Base-by-base conservation (phyloP, 2,329 filamentous ascomycete genomes). In the Aulographum hederae region DNA sequence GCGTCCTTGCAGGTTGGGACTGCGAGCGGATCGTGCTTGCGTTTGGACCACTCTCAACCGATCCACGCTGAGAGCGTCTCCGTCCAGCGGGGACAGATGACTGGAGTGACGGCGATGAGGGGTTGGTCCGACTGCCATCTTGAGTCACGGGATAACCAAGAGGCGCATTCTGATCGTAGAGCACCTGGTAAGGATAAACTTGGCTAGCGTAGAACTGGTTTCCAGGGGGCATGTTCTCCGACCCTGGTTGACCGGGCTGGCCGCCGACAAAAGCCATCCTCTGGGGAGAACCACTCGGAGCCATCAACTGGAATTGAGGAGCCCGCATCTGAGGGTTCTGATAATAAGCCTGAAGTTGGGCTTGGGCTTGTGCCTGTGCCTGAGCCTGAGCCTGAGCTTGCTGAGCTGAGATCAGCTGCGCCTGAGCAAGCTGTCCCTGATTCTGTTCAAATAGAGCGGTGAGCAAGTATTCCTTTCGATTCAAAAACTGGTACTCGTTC, bases 1-100 rank as follows among this genome's bases (percentile, higher is more conserved):
- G 39, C 5, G 52, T 53, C 21, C 60, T 56, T 14, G 59, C 55
- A 33, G 60, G 60, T 37, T 65, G 60, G 5, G 60, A 63, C 34
- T 65, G 60, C 20, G 60, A 65, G 28, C 60, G 52, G 28, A 53
- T 46, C 6, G 58, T 55, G 30, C 45, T 51, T 13, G 40, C 39
- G 11, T 46, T 37, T 10, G 47, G 47, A 17, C 56, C 54, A 36
- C 58, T 59, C n/a, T 55, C 48, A 30, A 59, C 49, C 4, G 56
- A 57, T 8, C 50, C 46, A 11, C 58, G 51, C 37, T 62, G 58
- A 2, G 50, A 47, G 13, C 51, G 49, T 37, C 58, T 43, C 18
- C 57, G 51, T 23, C 58, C 41, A n/a, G 51, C 47, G 12, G 60
- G 58, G 19, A 57, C 45, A 32, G 57, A 54, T 31, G 50, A 47